Evolutionary conservation across 306 rosid species (phyloP).

Genomic region (Malus domestica): DNA sequence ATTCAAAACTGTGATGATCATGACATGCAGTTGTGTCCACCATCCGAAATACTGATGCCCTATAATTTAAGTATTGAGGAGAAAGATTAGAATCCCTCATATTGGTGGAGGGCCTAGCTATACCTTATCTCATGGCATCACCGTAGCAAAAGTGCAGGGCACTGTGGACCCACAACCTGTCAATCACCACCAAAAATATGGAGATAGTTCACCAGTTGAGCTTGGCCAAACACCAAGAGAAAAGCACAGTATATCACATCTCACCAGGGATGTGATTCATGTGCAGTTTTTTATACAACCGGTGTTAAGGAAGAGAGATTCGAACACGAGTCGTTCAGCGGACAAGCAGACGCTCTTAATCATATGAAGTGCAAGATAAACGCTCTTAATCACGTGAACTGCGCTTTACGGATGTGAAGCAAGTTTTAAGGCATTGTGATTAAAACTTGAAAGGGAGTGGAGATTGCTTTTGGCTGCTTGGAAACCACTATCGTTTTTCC

Average conservation of each 20-base stretch:
- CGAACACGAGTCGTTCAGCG: neutral
- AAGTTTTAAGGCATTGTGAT: neutral
- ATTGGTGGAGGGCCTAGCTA: conserved; percentile 19
- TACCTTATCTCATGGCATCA: conserved; percentile 28
- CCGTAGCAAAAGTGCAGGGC: conserved; percentile 35
- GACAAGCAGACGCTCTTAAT: no score
- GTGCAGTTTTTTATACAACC: neutral
- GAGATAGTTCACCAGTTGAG: conserved; percentile 33
- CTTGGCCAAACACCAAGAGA: conserved; percentile 29
- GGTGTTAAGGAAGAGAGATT: neutral
- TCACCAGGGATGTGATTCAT: neutral
- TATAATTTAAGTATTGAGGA: neutral
- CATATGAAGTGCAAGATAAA: no score
- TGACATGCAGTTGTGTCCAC: conserved; percentile 5
- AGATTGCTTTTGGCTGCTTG: conserved; percentile 7
- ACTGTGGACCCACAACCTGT: conserved; percentile 36
- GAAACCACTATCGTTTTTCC: conserved; percentile 16
- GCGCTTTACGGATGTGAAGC: neutral
- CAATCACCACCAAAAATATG: conserved; percentile 12
- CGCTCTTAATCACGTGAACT: no score
- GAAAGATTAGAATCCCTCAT: conserved; percentile 14
- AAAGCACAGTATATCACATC: neutral
- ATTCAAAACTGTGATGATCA: conserved; percentile 8
- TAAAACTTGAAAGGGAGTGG: neutral
- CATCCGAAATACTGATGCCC: conserved; percentile 5